These are phyloP conservation scores for Xerocomus nothofagi DNA, from an alignment of 1,284 basidiomycete genomes.

Conservation along the genomic window DNA sequence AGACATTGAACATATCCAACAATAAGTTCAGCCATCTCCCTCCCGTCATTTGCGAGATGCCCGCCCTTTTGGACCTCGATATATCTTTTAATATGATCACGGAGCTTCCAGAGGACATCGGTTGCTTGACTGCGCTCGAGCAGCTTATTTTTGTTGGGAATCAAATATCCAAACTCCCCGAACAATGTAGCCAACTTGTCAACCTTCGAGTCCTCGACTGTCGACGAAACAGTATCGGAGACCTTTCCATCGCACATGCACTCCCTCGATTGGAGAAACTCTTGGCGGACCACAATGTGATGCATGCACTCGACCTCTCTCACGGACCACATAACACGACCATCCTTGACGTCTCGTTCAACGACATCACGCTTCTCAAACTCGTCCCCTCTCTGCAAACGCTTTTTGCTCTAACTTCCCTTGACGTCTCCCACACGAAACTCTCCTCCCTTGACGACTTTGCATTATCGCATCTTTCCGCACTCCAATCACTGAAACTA, in stretches of 20 bases:
- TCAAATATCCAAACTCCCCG: constrained; percentile 76
- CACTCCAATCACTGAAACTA: constrained; percentile 72
- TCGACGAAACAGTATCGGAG: constrained; percentile 77
- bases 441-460: constrained; percentile 81
- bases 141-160: constrained; percentile 89
- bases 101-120: constrained; percentile 81
- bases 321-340: constrained; percentile 59
- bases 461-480: constrained; percentile 70
- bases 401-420: constrained; percentile 70
- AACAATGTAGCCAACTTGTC: constrained; percentile 60
- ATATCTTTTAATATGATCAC: constrained; percentile 94
- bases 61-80: constrained; percentile 81
- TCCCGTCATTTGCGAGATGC: constrained; percentile 72
- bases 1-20: constrained; percentile 92
- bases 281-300: constrained; percentile 78
- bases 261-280: constrained; percentile 71
- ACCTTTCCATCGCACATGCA: constrained; percentile 68
- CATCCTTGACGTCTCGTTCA: constrained; percentile 71
- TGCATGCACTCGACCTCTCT: constrained; percentile 78
- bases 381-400: constrained; percentile 57
- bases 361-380: constrained; percentile 81
- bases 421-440: constrained; percentile 92
- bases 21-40: constrained; percentile 93
- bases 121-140: constrained; percentile 68
- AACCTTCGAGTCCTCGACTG: constrained; percentile 79